Conservation (phyloP, 164 flowering plant species). For the Akebia trifoliata region DNA sequence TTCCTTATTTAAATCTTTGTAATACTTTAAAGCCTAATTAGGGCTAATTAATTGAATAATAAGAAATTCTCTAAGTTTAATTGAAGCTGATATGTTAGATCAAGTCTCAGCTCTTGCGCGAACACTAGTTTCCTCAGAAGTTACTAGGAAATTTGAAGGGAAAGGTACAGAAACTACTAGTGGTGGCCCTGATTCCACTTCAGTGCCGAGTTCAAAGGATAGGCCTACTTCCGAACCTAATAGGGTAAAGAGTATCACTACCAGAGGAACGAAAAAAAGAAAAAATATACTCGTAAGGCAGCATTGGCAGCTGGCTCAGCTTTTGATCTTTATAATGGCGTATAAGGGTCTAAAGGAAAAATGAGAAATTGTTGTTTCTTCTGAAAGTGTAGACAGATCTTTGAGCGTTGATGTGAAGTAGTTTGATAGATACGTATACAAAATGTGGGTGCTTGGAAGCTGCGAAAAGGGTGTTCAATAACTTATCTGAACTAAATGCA, state of each 20-base stretch:
- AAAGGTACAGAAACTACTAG: too few species aligned
- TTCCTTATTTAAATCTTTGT: too few species aligned
- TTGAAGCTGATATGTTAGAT: conserved; percentile 18
- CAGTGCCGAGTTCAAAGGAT: conserved; percentile 40
- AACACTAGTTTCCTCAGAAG: conserved; percentile 16
- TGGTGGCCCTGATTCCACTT: too few species aligned
- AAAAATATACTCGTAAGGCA: conserved; percentile 62
- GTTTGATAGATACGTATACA: too few species aligned
- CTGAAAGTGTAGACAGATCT: conserved; percentile 28
- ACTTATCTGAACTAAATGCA: too few species aligned
- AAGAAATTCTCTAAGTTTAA: too few species aligned
- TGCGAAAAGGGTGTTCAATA: too few species aligned
- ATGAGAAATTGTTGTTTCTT: conserved; percentile 30
- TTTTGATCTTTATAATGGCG: conserved; percentile 77
- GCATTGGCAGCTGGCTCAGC: conserved; percentile 85
- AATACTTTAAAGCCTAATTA: too few species aligned
- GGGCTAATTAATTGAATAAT: too few species aligned
- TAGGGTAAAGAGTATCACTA: conserved; percentile 30
- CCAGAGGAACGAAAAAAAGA: conserved; percentile 52
- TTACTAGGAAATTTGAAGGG: conserved; percentile 23
- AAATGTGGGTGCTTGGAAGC: too few species aligned
- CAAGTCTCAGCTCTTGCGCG: conserved; percentile 22
- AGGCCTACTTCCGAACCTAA: conserved; percentile 34
- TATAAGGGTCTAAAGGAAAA: conserved; percentile 84
- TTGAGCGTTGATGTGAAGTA: conserved; percentile 26